Percentiles rank a stretch among this genome's conserved stretches.
These are phyloP conservation scores for Bipolaris oryzae DNA, from an alignment of 2,329 filamentous ascomycete species.

Conservation along the genomic window DNA sequence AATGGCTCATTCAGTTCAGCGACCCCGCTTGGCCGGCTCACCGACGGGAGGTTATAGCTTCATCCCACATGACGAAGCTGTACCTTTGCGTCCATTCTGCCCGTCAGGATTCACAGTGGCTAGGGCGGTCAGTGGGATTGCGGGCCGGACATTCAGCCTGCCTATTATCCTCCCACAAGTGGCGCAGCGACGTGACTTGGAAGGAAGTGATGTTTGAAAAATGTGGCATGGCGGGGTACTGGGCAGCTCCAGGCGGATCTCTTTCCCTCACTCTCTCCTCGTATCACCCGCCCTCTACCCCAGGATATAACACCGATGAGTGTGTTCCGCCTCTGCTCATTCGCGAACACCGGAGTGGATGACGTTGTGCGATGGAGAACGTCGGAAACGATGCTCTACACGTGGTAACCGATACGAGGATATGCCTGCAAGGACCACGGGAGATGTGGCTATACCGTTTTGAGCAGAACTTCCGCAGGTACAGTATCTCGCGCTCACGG, in stretches of 20 bases:
- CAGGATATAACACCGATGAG: slow-evolving; percentile 12
- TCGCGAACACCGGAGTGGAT: slow-evolving; percentile 20
- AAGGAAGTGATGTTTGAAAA: slow-evolving; percentile 11
- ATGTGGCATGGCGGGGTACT: slow-evolving; percentile 24
- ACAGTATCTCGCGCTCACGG: slow-evolving; percentile 19
- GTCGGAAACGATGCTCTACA: slow-evolving; percentile 27
- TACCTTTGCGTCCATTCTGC: slow-evolving; percentile 39
- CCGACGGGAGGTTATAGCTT: slow-evolving; percentile 21
- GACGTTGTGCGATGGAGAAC: slow-evolving; percentile 17
- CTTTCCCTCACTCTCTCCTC: background rate
- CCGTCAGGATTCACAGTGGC: slow-evolving; percentile 27
- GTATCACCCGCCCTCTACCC: background rate
- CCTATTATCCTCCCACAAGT: slow-evolving; percentile 31
- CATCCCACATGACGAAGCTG: slow-evolving; percentile 31
- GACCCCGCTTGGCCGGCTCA: slow-evolving; percentile 25
- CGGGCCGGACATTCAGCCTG: slow-evolving; percentile 47
- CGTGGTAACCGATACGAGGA: slow-evolving; percentile 11
- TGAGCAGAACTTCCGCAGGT: slow-evolving; percentile 29
- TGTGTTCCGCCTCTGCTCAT: slow-evolving; percentile 20
- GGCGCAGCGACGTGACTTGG: slow-evolving; percentile 13
- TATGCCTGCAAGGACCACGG: slow-evolving; percentile 8
- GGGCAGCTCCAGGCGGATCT: slow-evolving; percentile 22
- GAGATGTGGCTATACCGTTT: slow-evolving; percentile 19
- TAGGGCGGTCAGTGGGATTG: slow-evolving; percentile 45
- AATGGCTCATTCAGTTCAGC: slow-evolving; percentile 24